These are phyloP conservation scores for Rugosomyces carneus DNA, from an alignment of 1,284 basidiomycete genomes.

Conservation along the genomic window DNA sequence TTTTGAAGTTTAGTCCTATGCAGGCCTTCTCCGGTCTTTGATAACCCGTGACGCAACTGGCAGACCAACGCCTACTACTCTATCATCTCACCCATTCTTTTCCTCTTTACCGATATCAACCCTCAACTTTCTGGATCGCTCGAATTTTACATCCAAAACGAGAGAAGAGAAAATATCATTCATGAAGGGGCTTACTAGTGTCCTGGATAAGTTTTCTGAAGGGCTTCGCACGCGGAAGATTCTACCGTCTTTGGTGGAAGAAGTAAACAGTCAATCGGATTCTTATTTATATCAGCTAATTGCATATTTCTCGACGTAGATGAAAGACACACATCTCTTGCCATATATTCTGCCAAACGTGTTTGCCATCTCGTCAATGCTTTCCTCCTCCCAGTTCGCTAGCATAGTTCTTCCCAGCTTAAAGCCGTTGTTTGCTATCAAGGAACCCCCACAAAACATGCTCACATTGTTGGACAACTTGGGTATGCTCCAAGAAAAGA, in stretches of 20 bases:
- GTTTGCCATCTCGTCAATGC: constrained; percentile 81
- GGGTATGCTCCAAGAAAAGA: constrained; percentile 84
- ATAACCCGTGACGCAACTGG: constrained; percentile 73
- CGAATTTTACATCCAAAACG: constrained; percentile 91
- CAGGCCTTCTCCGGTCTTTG: constrained; percentile 73
- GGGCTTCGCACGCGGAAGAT: constrained; percentile 87
- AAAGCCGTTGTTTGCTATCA: constrained; percentile 85
- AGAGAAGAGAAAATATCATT: constrained; percentile 96
- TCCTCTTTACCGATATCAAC: constrained; percentile 96
- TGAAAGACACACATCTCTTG: constrained; percentile 88
- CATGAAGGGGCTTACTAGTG: constrained; percentile 82
- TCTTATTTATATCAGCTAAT: neutral
- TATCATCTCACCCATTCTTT: constrained; percentile 87
- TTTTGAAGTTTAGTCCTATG: constrained; percentile 3
- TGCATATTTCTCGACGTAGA: constrained; percentile 40
- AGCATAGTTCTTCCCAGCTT: constrained; percentile 79
- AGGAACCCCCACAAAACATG: constrained; percentile 97
- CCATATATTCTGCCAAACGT: constrained; percentile 98
- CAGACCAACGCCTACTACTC: constrained; percentile 71
- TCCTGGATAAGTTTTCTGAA: constrained; percentile 85
- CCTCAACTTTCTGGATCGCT: constrained; percentile 92
- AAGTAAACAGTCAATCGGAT: constrained; percentile 42
- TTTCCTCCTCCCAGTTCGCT: constrained; percentile 81
- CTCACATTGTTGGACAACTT: constrained; percentile 89
- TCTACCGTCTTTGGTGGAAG: constrained; percentile 90